Conservation (phyloP, 2,329 filamentous ascomycete species). For the Alternaria dauci region DNA sequence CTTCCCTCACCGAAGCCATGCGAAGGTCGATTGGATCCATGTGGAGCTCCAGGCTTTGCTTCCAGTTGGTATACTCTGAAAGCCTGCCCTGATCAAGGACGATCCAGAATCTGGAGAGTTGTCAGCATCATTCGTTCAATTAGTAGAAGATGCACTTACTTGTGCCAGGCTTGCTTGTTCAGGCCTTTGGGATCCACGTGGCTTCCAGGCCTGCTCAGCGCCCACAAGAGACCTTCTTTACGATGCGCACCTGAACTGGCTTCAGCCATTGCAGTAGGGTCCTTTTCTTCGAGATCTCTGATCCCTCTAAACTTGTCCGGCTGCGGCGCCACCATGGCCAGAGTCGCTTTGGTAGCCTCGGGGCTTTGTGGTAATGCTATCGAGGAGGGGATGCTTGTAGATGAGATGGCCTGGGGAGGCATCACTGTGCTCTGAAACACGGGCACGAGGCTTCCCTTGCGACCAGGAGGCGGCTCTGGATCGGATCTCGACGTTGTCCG, state of each 20-base stretch:
- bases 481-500: conserved; percentile 35
- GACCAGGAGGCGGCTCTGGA: conserved; percentile 34
- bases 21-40: conserved; percentile 98
- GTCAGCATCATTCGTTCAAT: conserved; percentile 35
- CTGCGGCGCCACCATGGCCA: conserved; percentile 46
- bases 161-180: conserved; percentile 98
- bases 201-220: conserved; percentile 87
- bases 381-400: conserved; percentile 34
- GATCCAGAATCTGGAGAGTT: conserved; percentile 83
- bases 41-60: conserved; percentile 93
- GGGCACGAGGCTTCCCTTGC: conserved; percentile 45
- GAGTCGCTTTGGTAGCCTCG: conserved; percentile 34
- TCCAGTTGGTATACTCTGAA: conserved; percentile 99
- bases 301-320: conserved; percentile 83
- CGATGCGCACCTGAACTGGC: conserved; percentile 70
- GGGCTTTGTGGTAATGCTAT: conserved; percentile 41
- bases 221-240: conserved; percentile 96
- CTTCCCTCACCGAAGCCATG: conserved; percentile 95
- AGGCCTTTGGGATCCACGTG: conserved; percentile 95
- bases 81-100: conserved; percentile 96
- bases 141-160: conserved; percentile 67
- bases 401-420: conserved; percentile 37
- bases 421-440: conserved; percentile 47
- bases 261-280: conserved; percentile 56
- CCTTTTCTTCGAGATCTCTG: conserved; percentile 88